Evolutionary conservation across 345 rosid genomes (phyloP).

Genomic region (Psidium friedrichsthalianum): DNA sequence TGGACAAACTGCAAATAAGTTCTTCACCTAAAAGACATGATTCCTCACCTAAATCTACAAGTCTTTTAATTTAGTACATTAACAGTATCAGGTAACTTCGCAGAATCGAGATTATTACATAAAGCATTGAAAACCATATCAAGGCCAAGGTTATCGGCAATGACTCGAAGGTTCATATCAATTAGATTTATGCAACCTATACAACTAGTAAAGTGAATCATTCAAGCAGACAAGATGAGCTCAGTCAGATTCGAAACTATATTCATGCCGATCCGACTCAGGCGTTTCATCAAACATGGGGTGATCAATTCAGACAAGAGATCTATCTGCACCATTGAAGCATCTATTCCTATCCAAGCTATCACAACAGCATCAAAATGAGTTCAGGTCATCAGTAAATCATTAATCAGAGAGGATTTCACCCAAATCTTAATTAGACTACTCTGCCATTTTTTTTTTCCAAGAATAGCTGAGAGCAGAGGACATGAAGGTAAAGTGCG

Average conservation of each 20-base stretch:
- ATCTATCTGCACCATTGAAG: no score
- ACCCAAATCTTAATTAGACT: neutral
- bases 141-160: neutral
- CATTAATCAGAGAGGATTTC: neutral
- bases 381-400: neutral
- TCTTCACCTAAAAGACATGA: no score
- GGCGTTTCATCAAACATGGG: no score
- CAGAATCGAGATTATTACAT: rapidly evolving
- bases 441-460: neutral
- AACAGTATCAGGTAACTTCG: neutral
- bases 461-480: neutral
- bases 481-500: neutral
- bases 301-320: no score
- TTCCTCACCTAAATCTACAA: no score
- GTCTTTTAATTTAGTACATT: no score
- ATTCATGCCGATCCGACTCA: no score
- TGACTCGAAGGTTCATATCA: neutral
- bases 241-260: no score
- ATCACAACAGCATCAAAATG: neutral
- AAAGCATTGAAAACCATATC: neutral
- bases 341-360: no score
- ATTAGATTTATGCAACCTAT: no score
- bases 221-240: no score
- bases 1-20: no score
- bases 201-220: neutral